Evolutionary conservation across 1,139 yeast genomes (phyloP).

Genomic region (Blastobotrys ciferrii): DNA sequence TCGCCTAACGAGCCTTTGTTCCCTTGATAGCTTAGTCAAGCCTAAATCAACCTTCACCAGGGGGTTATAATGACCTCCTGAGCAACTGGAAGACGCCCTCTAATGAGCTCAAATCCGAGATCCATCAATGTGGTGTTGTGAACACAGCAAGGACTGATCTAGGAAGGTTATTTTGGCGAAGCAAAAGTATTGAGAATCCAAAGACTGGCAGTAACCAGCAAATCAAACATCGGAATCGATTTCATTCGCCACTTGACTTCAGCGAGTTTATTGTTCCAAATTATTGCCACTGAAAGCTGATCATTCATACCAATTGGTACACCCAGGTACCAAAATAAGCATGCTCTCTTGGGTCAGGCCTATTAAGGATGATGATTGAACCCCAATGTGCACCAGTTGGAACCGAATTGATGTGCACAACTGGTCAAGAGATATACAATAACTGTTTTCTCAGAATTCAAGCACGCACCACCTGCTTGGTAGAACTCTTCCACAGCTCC

Average conservation of each 20-base stretch:
- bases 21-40: background rate
- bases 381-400: no score
- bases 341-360: no score
- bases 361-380: no score
- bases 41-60: background rate
- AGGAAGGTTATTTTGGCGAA: background rate
- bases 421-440: background rate
- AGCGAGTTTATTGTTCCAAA: background rate
- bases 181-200: background rate
- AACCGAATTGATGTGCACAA: no score
- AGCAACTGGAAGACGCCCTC: background rate
- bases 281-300: background rate
- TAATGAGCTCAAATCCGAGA: background rate
- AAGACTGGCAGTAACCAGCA: background rate
- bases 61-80: background rate
- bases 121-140: background rate
- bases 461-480: background rate
- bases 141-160: background rate
- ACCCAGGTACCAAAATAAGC: background rate
- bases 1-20: background rate
- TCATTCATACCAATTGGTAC: background rate
- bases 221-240: background rate
- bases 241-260: background rate
- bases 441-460: background rate
- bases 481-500: background rate